phyloP scores from a whole-genome alignment of 257 asterid genomes.

The Penstemon barbatus region DNA sequence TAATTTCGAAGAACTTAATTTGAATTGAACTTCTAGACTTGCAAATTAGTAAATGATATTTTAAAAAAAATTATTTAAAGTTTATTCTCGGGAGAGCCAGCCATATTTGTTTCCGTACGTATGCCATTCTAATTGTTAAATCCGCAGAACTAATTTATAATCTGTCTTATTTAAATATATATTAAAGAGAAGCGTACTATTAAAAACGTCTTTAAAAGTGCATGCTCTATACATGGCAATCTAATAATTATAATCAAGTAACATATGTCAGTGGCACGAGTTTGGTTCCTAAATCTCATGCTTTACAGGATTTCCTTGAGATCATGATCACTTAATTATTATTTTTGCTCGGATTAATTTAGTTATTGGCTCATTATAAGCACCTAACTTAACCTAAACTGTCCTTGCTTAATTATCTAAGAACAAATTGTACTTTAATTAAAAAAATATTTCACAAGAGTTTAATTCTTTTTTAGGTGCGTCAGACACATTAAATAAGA shows the following conservation, averaged over 20 bases:
- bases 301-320: not conserved
- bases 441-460: too few species aligned
- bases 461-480: not conserved
- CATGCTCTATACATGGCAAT: not conserved
- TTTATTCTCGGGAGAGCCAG: conserved; percentile 4
- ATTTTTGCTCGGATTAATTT: not conserved
- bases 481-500: too few species aligned
- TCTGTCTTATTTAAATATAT: not conserved
- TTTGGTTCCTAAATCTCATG: not conserved
- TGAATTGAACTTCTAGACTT: too few species aligned
- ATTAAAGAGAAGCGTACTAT: not conserved
- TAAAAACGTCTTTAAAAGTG: not conserved
- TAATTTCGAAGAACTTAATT: too few species aligned
- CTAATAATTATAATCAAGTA: not conserved
- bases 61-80: not conserved
- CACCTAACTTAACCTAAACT: not conserved
- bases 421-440: not conserved
- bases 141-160: conserved; percentile 2
- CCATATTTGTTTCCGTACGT: conserved; percentile 13
- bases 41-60: not conserved
- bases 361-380: conserved; percentile 14
- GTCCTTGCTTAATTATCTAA: not conserved
- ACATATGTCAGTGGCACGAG: not conserved
- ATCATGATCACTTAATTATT: not conserved
- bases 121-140: not conserved